phyloP scores from a whole-genome alignment of 441 rosid genomes.

The Biscutella laevigata region DNA sequence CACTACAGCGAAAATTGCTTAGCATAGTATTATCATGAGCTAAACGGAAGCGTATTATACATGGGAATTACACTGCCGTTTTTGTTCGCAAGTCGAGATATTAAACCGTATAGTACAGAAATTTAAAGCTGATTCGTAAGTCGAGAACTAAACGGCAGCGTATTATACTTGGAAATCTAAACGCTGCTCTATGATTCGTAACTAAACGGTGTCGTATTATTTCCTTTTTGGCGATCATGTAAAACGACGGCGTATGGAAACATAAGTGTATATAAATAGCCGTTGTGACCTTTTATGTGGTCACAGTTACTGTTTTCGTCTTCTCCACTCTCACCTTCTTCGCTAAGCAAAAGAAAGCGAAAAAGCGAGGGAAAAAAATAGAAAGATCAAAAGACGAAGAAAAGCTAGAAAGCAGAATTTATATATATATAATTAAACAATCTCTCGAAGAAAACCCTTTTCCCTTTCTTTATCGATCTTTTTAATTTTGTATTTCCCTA shows the following conservation, averaged over 20 bases:
- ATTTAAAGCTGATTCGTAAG: no score
- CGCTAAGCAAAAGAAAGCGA: conserved; percentile 27
- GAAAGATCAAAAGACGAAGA: conserved; percentile 11
- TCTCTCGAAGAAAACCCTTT: conserved; percentile 20
- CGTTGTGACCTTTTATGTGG: conserved; percentile 9
- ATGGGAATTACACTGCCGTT: no score
- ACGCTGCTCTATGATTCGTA: not conserved
- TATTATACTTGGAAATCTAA: not conserved
- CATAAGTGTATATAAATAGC: no score
- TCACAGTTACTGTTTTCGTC: conserved; percentile 2
- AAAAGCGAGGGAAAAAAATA: conserved; percentile 15
- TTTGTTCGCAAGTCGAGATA: no score
- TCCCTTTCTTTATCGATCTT: conserved; percentile 6
- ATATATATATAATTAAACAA: conserved; percentile 6
- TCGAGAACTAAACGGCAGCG: no score
- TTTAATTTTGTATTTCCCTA: conserved; percentile 11
- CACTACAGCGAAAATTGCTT: no score
- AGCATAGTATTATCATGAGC: no score
- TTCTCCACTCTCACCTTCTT: conserved; percentile 29
- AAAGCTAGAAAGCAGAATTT: conserved; percentile 14
- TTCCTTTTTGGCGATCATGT: no score
- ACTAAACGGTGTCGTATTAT: not conserved
- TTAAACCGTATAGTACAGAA: no score
- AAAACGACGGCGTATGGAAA: no score
- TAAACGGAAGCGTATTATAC: no score